phyloP scores from a whole-genome alignment of 192 early-diverging fungal genomes.

The Dissophora ornata region DNA sequence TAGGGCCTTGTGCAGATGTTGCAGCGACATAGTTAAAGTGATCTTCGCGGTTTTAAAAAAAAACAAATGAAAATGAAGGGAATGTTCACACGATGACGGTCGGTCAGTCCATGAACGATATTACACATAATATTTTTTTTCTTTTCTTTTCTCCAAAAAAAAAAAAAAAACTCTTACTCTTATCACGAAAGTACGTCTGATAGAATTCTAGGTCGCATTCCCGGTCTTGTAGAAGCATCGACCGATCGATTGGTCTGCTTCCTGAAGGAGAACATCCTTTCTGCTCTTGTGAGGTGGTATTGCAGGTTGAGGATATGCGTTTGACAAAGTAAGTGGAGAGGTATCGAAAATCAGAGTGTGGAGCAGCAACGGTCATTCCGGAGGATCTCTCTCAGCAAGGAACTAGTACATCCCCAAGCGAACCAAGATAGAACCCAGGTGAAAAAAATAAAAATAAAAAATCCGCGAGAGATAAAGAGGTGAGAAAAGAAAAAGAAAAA shows the following conservation, averaged over 20 bases:
- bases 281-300: neutral
- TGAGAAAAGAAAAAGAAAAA: neutral
- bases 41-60: conserved; percentile 18
- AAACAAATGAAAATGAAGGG: too few relatives aligned
- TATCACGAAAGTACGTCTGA: conserved; percentile 71
- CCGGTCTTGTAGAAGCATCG: conserved; percentile 70
- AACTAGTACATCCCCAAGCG: conserved; percentile 12
- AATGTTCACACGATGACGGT: too few relatives aligned
- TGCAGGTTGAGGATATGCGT: conserved; percentile 3
- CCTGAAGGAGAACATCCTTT: neutral
- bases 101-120: too few relatives aligned
- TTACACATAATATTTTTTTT: too few relatives aligned
- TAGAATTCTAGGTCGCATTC: conserved; percentile 78
- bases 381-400: neutral
- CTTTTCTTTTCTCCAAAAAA: neutral
- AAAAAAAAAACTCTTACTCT: conserved; percentile 54
- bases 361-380: conserved; percentile 41
- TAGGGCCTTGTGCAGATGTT: conserved; percentile 44
- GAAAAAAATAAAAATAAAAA: neutral
- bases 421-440: neutral
- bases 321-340: conserved; percentile 10
- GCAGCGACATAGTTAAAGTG: conserved; percentile 65
- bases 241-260: conserved; percentile 16
- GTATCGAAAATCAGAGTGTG: conserved; percentile 29
- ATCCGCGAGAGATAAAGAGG: neutral